Conservation (phyloP, 2,329 filamentous ascomycete genomes). For the Trichoderma sp. region DNA sequence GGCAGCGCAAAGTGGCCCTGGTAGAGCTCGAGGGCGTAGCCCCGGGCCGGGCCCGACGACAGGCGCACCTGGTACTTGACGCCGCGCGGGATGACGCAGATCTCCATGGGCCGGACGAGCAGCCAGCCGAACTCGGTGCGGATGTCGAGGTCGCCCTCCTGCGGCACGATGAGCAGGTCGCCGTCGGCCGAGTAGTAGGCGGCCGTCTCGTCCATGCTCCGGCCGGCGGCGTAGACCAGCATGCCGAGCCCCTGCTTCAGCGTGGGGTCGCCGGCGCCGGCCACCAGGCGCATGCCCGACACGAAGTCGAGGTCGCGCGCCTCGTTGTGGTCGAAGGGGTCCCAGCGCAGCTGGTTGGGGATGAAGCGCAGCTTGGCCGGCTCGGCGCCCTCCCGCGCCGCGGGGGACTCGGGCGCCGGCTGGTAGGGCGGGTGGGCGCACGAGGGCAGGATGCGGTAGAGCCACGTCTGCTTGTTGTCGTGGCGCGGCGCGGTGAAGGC, state of each 20-base stretch:
- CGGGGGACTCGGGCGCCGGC: conserved; percentile 43
- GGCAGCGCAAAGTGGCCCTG: conserved; percentile 72
- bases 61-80: conserved; percentile 74
- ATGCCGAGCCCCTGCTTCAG: conserved; percentile 80
- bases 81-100: conserved; percentile 73
- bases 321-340: conserved; percentile 74
- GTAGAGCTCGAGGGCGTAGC: conserved; percentile 76
- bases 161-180: conserved; percentile 74
- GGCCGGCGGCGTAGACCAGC: conserved; percentile 76
- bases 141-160: conserved; percentile 74
- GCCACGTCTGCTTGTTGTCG: conserved; percentile 72
- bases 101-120: conserved; percentile 76
- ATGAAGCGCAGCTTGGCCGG: conserved; percentile 41
- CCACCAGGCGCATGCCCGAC: conserved; percentile 66
- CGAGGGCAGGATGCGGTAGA: conserved; percentile 69
- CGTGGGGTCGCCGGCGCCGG: conserved; percentile 76
- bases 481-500: conserved; percentile 70
- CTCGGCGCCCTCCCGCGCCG: conserved; percentile 33
- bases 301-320: conserved; percentile 53
- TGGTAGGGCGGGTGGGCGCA: conserved; percentile 62
- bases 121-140: conserved; percentile 75
- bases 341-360: conserved; percentile 84
- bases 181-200: conserved; percentile 86
- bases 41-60: conserved; percentile 62
- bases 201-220: conserved; percentile 71